Base-by-base conservation (phyloP, 2,329 filamentous ascomycete genomes). In the Ascochyta clinopodiicola region DNA sequence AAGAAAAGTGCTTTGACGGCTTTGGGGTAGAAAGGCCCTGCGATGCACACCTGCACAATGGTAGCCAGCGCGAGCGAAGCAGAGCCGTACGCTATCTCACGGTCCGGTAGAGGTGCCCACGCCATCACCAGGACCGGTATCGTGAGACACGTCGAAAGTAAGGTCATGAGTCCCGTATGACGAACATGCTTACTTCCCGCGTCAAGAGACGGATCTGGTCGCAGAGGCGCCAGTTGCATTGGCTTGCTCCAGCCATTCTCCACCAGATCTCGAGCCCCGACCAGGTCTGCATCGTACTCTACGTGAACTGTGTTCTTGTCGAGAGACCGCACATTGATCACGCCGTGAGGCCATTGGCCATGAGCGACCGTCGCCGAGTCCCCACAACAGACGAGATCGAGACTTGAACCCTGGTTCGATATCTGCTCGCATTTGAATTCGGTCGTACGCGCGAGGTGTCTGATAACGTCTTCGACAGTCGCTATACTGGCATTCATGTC, bases 1-100 rank as follows among this genome's bases (percentile, higher is more conserved):
- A 85, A 88, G 0, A 89, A 61, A 0, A 90, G 70, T 2, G 80
- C 79, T 61, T 86, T 87, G 19, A 90, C 66, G 0, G 88, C 88
- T 35, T 81, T 83, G 0, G 82, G 80, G 63, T 92, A 92, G 73
- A 92, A 92, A 0, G 85, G 85, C 0, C 84, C 84, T 0, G 85
- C 86, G n/a, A 88, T 74, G 9, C 82, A 68, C 10, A 84, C 46
- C 67, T 93, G 89, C 6, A 92, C 82, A 22, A 88, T 66, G 0
- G 88, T 90, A 0, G 88, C 89, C 13, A 92, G 71, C 0, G 79
- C 82, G 1, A 92, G 71, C 0, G 85, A 89, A 0, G 80, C 77
- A 0, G 80, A 80, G 1, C 75, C 76, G 64, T 87, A 87, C 1
- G 75, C 73, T 3, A 86, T 60, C 32, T 64, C 51, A 21, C 53